Conservation (phyloP, 371 early-diverging fungal species). For the Rhizoclosmatium hyalinum region DNA sequence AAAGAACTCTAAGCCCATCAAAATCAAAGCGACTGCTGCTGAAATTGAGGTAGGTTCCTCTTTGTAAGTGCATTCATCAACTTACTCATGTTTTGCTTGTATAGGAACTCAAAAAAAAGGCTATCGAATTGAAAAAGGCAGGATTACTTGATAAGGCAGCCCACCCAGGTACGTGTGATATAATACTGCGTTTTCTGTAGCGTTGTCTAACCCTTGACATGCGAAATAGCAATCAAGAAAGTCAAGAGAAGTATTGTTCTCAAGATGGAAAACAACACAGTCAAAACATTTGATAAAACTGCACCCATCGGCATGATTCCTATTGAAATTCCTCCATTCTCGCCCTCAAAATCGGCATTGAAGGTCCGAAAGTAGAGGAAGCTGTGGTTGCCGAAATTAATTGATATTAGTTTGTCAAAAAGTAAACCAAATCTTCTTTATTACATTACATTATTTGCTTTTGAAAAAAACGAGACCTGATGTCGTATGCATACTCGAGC, state of each 20-base stretch:
- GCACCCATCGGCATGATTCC: slow-evolving; percentile 22
- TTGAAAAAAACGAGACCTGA: slow-evolving; percentile 16
- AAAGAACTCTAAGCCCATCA: slow-evolving; percentile 8
- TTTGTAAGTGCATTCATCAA: neutral
- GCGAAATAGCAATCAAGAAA: neutral
- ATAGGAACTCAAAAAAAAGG: neutral
- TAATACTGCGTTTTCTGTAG: neutral
- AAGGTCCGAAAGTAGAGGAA: slow-evolving; percentile 2
- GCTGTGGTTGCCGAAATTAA: neutral
- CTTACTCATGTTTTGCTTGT: neutral
- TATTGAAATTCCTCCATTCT: slow-evolving; percentile 11
- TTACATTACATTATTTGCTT: neutral
- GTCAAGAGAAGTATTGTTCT: slow-evolving; percentile 12
- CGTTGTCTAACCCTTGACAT: neutral
- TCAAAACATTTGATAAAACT: slow-evolving; percentile 23
- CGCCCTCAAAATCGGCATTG: slow-evolving; percentile 19
- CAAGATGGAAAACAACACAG: slow-evolving; percentile 19
- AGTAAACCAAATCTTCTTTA: neutral
- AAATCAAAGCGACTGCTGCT: slow-evolving; percentile 1
- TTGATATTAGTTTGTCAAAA: neutral
- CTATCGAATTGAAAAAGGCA: neutral
- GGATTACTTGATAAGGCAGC: neutral
- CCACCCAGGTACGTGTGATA: neutral
- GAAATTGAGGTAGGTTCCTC: neutral
- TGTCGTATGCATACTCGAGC: slow-evolving; percentile 53